These are phyloP conservation scores for Lactuca sativa DNA, from an alignment of 129 eudicot species.

Conservation along the genomic window DNA sequence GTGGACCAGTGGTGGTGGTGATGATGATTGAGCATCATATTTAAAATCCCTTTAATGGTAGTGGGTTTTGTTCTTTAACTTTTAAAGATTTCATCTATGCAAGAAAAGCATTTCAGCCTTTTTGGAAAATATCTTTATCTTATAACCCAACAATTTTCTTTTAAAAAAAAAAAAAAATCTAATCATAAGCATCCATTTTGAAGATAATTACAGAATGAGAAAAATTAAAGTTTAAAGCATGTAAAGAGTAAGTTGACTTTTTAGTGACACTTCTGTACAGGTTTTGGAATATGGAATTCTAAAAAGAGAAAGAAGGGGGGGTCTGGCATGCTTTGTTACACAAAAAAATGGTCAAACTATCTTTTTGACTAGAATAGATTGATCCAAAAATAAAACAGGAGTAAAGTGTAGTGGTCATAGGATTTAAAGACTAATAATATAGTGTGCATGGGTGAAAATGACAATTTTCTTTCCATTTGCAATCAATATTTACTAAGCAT, in stretches of 20 bases:
- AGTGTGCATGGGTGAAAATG: conserved; percentile 27
- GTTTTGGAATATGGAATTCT: conserved; percentile 32
- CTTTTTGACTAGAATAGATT: conserved; percentile 36
- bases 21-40: conserved; percentile 42
- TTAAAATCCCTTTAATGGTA: conserved; percentile 39
- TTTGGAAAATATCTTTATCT: conserved; percentile 31
- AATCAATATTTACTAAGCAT: background rate
- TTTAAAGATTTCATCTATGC: conserved; percentile 38
- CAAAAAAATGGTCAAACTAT: conserved; percentile 24
- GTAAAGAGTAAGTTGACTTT: conserved; percentile 34
- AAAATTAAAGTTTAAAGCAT: conserved; percentile 8
- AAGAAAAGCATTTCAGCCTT: conserved; percentile 35
- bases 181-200: conserved; percentile 26
- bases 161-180: conserved; percentile 18
- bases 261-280: conserved; percentile 29
- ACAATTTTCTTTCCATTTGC: conserved; percentile 22
- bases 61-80: conserved; percentile 45
- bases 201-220: conserved; percentile 28
- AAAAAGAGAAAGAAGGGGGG: conserved; percentile 8
- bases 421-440: background rate
- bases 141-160: conserved; percentile 12
- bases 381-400: conserved; percentile 30
- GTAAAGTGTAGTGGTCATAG: conserved; percentile 33
- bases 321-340: conserved; percentile 27
- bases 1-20: conserved; percentile 39